Conservation (phyloP, 441 rosid species). For the Gossypium schwendimanii region DNA sequence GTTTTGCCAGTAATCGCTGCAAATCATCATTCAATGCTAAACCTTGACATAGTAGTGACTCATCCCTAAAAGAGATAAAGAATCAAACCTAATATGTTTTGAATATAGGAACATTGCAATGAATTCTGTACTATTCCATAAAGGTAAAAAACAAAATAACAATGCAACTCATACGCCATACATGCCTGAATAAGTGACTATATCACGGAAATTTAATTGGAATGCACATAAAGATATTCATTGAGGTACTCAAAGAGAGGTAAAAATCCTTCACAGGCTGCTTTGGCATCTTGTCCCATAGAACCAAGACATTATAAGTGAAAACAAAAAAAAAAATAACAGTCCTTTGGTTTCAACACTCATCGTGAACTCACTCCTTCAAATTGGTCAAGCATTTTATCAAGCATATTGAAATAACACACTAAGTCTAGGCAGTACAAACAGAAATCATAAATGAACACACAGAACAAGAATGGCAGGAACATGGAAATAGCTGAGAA, state of each 20-base stretch:
- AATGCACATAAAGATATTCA: background rate
- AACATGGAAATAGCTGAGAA: background rate
- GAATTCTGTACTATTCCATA: background rate
- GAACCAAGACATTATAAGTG: background rate
- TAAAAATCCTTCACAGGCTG: background rate
- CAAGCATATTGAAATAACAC: background rate
- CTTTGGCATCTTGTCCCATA: background rate
- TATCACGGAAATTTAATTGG: background rate
- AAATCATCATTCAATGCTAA: constrained; percentile 89
- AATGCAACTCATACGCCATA: background rate
- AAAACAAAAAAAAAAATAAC: background rate
- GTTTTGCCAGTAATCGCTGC: constrained; percentile 85
- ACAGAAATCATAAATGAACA: background rate
- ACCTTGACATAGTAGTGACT: constrained; percentile 84
- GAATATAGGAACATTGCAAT: background rate
- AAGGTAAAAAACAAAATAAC: background rate
- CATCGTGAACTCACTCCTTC: background rate
- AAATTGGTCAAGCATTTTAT: background rate
- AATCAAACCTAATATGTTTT: background rate
- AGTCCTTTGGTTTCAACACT: background rate
- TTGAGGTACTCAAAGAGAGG: background rate
- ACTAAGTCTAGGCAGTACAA: background rate
- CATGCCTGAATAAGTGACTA: background rate
- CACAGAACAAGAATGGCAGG: background rate
- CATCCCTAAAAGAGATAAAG: constrained; percentile 54